Conservation (phyloP, 345 rosid genomes). For the Populus pruinosa region DNA sequence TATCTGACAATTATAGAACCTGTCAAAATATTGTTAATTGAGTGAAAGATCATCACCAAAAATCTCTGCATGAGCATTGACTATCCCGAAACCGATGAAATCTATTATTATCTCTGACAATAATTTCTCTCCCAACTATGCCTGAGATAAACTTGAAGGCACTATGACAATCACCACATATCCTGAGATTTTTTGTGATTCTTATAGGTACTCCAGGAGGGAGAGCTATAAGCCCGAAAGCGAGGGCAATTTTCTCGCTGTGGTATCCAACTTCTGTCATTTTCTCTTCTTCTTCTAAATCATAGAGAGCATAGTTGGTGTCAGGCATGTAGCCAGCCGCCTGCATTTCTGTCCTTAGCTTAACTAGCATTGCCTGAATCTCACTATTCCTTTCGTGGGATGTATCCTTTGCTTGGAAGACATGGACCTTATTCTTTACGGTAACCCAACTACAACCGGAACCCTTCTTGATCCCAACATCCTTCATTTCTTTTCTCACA, state of each 20-base stretch:
- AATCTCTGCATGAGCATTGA: slow-evolving; percentile 63
- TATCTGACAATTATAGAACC: neutral
- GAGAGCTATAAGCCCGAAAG: slow-evolving; percentile 64
- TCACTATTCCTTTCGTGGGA: slow-evolving; percentile 57
- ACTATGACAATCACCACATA: slow-evolving; percentile 81
- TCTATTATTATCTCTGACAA: slow-evolving; percentile 72
- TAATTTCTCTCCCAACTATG: slow-evolving; percentile 53
- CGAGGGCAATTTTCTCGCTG: slow-evolving; percentile 83
- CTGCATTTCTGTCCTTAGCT: slow-evolving; percentile 55
- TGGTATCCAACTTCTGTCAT: slow-evolving; percentile 64
- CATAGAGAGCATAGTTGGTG: slow-evolving; percentile 55
- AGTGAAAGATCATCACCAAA: slow-evolving; percentile 44
- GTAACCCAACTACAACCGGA: slow-evolving; percentile 84
- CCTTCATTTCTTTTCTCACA: slow-evolving; percentile 66
- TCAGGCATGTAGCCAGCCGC: slow-evolving; percentile 65
- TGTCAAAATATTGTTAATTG: neutral
- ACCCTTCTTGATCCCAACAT: slow-evolving; percentile 70
- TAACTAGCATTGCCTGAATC: slow-evolving; percentile 51
- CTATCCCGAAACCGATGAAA: slow-evolving; percentile 65
- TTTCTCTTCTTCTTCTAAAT: slow-evolving; percentile 87
- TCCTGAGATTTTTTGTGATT: slow-evolving; percentile 80
- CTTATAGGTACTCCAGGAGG: slow-evolving; percentile 62
- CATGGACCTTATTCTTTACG: slow-evolving; percentile 57
- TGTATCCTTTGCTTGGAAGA: slow-evolving; percentile 81
- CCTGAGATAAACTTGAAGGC: slow-evolving; percentile 69